Conservation (phyloP, 441 rosid species). For the Erysimum pusillum region DNA sequence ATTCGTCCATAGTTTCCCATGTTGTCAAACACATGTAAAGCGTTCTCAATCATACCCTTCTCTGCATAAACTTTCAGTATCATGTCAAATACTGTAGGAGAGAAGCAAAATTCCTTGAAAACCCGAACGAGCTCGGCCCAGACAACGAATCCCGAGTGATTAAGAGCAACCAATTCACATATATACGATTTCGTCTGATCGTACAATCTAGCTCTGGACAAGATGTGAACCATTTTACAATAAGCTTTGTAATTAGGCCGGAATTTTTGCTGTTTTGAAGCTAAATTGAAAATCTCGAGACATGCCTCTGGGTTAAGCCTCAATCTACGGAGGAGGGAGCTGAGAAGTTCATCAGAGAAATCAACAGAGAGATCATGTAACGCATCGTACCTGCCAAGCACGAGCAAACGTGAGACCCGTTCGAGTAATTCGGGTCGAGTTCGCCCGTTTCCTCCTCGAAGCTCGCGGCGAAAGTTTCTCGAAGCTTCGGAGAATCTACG, state of each 20-base stretch:
- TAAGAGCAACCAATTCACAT: slow-evolving; percentile 56
- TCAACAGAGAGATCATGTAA: slow-evolving; percentile 60
- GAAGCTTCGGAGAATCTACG: slow-evolving; percentile 54
- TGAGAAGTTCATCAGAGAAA: slow-evolving; percentile 76
- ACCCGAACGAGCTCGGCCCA: slow-evolving; percentile 73
- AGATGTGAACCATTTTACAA: slow-evolving; percentile 78
- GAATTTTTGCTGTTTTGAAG: slow-evolving; percentile 64
- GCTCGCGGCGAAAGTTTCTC: slow-evolving; percentile 59
- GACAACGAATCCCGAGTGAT: slow-evolving; percentile 52
- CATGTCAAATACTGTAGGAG: slow-evolving; percentile 87
- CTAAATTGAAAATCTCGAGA: slow-evolving; percentile 65
- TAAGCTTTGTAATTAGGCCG: slow-evolving; percentile 67
- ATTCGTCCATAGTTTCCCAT: slow-evolving; percentile 67
- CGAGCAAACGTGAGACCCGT: slow-evolving; percentile 75
- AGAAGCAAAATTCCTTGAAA: slow-evolving; percentile 63
- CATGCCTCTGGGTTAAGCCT: slow-evolving; percentile 72
- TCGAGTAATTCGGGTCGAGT: slow-evolving; percentile 64
- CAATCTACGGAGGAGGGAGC: slow-evolving; percentile 65
- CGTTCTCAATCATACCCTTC: slow-evolving; percentile 67
- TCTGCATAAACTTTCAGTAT: slow-evolving; percentile 68
- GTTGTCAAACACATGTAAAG: slow-evolving; percentile 89
- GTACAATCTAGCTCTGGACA: slow-evolving; percentile 79
- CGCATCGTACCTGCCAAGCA: slow-evolving; percentile 72
- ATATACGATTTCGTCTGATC: slow-evolving; percentile 63
- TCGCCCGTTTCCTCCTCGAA: slow-evolving; percentile 65